Evolutionary conservation across 352 stramenopile genomes (phyloP).

Genomic region (Globisporangium barbulae): DNA sequence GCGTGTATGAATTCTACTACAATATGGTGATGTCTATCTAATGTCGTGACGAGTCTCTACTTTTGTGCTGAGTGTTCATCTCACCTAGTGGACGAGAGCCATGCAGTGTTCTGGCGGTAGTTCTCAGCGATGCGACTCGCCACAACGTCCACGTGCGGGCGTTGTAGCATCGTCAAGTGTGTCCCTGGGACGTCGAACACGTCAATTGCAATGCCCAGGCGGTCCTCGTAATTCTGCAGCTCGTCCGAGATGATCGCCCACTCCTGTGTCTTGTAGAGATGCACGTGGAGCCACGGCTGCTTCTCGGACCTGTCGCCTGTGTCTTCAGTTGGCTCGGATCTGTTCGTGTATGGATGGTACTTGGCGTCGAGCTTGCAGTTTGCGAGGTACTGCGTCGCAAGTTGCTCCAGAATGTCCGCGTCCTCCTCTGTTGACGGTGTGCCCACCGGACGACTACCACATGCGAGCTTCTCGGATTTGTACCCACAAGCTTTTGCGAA

Average conservation of each 20-base stretch:
- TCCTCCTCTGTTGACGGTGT: neutral
- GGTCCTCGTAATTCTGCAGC: neutral
- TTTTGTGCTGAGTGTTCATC: neutral
- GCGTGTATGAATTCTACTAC: too few relatives aligned
- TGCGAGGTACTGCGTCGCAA: slow-evolving; percentile 1
- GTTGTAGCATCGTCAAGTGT: slow-evolving; percentile 1
- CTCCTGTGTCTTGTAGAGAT: slow-evolving; percentile 2
- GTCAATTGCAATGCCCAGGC: slow-evolving; percentile 1
- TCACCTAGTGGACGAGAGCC: too few relatives aligned
- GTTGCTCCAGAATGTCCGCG: slow-evolving; percentile 3
- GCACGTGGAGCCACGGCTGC: neutral
- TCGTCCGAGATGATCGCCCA: neutral
- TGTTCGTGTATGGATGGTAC: slow-evolving; percentile 7
- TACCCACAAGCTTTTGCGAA: neutral
- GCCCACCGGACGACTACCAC: neutral
- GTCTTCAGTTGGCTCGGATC: neutral
- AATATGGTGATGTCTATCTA: too few relatives aligned
- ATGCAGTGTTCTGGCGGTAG: neutral
- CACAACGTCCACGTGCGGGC: neutral
- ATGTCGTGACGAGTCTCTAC: too few relatives aligned
- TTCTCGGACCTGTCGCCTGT: neutral
- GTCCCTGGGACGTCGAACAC: neutral
- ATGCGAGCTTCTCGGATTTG: neutral
- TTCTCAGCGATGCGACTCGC: neutral
- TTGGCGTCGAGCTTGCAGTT: slow-evolving; percentile 6